Percentiles rank a stretch among this genome's conserved stretches.
Evolutionary conservation across 805 yeast species (phyloP).

Genomic region (Hanseniaspora guilliermondii): DNA sequence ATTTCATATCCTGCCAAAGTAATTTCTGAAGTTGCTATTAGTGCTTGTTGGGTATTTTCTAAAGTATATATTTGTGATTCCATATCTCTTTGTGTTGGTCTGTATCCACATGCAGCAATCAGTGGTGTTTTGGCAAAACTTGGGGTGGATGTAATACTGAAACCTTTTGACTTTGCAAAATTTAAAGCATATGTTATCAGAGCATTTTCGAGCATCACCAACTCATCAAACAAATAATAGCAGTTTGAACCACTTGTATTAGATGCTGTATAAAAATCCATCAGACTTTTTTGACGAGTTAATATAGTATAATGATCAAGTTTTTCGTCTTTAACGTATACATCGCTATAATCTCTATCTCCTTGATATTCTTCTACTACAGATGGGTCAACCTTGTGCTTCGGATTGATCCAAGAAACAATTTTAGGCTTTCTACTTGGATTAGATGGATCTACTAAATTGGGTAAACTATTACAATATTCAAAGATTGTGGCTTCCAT

Average conservation of each 20-base stretch:
- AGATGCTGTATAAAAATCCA: conserved; percentile 64
- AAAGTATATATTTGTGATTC: conserved; percentile 76
- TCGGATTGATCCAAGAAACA: conserved; percentile 41
- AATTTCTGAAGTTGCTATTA: conserved; percentile 93
- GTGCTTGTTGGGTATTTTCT: conserved; percentile 29
- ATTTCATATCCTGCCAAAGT: conserved; percentile 74
- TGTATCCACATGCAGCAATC: conserved; percentile 83
- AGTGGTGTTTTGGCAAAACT: conserved; percentile 68
- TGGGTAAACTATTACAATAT: conserved; percentile 48
- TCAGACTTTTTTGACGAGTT: conserved; percentile 40
- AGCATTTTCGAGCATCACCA: conserved; percentile 83
- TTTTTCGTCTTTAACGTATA: conserved; percentile 20
- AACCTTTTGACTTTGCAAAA: conserved; percentile 55
- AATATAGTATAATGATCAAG: conserved; percentile 65
- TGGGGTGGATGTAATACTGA: conserved; percentile 67
- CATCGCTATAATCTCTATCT: conserved; percentile 5
- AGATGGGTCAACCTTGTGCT: conserved; percentile 6
- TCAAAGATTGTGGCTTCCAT: conserved; percentile 30
- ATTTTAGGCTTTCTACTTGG: conserved; percentile 32
- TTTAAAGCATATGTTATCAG: conserved; percentile 65
- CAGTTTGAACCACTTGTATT: conserved; percentile 69
- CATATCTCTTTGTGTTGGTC: conserved; percentile 76
- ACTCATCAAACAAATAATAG: conserved; percentile 74
- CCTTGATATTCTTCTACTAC: neutral
- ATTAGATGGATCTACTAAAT: conserved; percentile 41